Evolutionary conservation across 495 filamentous ascomycete species (phyloP), one percentile per base, ranked within the genome.

Genomic region (Penicillium mononematosum): DNA sequence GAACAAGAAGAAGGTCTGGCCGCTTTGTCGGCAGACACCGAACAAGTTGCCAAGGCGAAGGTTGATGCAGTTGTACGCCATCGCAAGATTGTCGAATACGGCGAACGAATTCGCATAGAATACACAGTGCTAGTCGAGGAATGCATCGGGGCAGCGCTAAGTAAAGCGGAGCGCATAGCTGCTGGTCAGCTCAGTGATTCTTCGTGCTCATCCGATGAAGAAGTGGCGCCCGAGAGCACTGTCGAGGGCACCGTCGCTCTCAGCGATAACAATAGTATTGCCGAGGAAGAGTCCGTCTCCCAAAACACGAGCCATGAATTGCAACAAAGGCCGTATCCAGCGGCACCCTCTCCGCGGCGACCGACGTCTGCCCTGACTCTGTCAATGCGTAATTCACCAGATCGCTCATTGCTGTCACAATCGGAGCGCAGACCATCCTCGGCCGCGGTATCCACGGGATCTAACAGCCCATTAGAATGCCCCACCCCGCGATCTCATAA

Each of bases 1-100:
- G 95, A 98, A 42, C 89, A 96, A 66, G 95, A 96, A 64, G 91
- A 92, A 64, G 94, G 95, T 1, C 80, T 98, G 19, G 86, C 90
- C n/a, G 72, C 88, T 42, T 77, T 98, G 43, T 94, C 90, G 63
- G 83, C 87, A 12, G 95, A 98, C 64, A 98, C 92, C 1, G 90
- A 94, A 62, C 83, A 78, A 52, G 80, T 91, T 20, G 85, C 92
- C 17, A 88, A 82, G 63, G 82, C 89, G 17, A 98, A 98, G 70
- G 90, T 97, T 5, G 95, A 98, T 63, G 88, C 95, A 22, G 88
- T 96, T 12, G 80, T 92, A 58, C 91, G 94, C 34, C 89, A 98
- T 72, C 85, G 93, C 42, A 85, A 88, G 61, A 96, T 97, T 53
- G 86, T 98, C 43, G 95, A 98, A 70, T 98, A 98, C 69, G 86